phyloP scores from a whole-genome alignment of 2,329 filamentous ascomycete species.

The Colletotrichum navitas region DNA sequence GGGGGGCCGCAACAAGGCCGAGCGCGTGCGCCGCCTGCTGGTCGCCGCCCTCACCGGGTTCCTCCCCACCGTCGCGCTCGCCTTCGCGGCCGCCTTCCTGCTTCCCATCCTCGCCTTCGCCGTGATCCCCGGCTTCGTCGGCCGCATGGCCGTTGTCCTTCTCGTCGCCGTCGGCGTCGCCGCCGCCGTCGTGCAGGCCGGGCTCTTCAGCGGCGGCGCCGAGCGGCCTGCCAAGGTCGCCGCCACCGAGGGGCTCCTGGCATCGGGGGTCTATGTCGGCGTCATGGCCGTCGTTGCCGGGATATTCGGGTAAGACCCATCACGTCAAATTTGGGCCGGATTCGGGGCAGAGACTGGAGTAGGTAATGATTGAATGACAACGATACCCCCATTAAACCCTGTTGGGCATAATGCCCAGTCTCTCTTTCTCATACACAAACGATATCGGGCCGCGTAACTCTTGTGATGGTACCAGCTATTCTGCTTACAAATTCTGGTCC shows the following conservation, averaged over 20 bases:
- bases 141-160: conserved; percentile 68
- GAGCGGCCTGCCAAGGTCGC: conserved; percentile 39
- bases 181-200: conserved; percentile 48
- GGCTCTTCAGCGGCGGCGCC: conserved; percentile 46
- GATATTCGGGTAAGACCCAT: conserved; percentile 40
- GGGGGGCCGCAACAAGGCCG: conserved; percentile 16
- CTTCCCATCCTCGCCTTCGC: conserved; percentile 70
- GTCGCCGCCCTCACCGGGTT: conserved; percentile 19
- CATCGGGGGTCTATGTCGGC: conserved; percentile 51
- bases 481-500: background rate
- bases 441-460: background rate
- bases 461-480: background rate
- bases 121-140: conserved; percentile 67
- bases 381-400: conserved; percentile 3
- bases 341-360: background rate
- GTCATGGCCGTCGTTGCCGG: conserved; percentile 53
- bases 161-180: conserved; percentile 63
- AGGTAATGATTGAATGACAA: background rate
- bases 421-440: background rate
- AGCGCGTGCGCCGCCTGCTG: background rate
- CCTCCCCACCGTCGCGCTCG: conserved; percentile 54
- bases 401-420: background rate
- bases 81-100: conserved; percentile 64
- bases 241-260: conserved; percentile 44
- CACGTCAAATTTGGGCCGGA: background rate